Percentiles rank a stretch among this genome's conserved stretches.
Conservation (phyloP, 495 filamentous ascomycete species). For the Penicillium robsamsonii region DNA sequence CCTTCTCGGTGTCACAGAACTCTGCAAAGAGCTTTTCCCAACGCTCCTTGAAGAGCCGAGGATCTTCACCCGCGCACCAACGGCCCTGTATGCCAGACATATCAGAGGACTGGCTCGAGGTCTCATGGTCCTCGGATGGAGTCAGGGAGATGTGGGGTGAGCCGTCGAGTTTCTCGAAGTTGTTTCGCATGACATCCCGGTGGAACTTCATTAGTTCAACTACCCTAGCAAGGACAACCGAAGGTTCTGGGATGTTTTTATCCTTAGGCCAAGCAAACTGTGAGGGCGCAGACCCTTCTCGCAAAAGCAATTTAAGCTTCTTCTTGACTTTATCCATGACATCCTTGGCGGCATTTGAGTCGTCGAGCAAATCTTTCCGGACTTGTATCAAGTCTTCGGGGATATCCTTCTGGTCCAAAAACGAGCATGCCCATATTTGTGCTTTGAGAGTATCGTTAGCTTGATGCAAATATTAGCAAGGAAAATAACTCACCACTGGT, state of each 20-base stretch:
- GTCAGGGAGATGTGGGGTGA: conserved; percentile 51
- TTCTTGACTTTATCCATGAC: conserved; percentile 99
- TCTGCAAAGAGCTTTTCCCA: conserved; percentile 99
- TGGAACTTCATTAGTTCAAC: conserved; percentile 98
- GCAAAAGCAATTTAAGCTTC: conserved; percentile 87
- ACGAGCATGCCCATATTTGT: conserved; percentile 92
- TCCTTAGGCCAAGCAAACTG: conserved; percentile 97
- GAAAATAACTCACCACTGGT: conserved; percentile 64
- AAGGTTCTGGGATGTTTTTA: conserved; percentile 81
- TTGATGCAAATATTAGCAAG: not conserved
- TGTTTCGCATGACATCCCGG: conserved; percentile 87
- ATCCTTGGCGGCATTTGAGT: conserved; percentile 98
- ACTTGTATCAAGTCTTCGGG: conserved; percentile 80
- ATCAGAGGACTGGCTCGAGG: conserved; percentile 45
- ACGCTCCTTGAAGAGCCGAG: conserved; percentile 89
- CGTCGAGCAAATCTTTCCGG: conserved; percentile 91
- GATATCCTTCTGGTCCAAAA: conserved; percentile 82
- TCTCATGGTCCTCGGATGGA: conserved; percentile 28
- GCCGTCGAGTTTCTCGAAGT: conserved; percentile 74
- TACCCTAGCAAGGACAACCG: conserved; percentile 83
- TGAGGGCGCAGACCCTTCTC: conserved; percentile 84
- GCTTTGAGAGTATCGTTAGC: conserved; percentile 43
- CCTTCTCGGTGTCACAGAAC: conserved; percentile 94
- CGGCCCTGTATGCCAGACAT: conserved; percentile 76
- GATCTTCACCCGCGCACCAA: conserved; percentile 96